These are phyloP conservation scores for Xylaria sp. DNA, from an alignment of 2,329 filamentous ascomycete species.

Conservation along the genomic window DNA sequence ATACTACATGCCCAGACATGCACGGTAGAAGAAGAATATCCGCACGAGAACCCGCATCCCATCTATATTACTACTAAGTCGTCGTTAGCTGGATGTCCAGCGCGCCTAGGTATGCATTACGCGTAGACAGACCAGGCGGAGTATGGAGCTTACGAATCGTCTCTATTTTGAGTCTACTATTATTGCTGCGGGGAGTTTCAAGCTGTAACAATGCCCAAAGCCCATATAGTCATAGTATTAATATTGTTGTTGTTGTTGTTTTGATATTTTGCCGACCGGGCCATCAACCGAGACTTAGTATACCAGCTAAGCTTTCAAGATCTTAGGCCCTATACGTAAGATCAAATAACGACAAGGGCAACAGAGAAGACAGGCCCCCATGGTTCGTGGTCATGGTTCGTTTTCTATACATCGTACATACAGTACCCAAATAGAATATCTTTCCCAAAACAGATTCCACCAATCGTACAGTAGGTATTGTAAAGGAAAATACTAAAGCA, in stretches of 20 bases:
- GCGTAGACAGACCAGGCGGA: slow-evolving; percentile 8
- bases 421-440: too few relatives aligned
- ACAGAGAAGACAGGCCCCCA: neutral
- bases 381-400: slow-evolving; percentile 17
- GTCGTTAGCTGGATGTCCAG: neutral
- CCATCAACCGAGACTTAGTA: slow-evolving; percentile 23
- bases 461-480: neutral
- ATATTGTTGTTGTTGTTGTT: slow-evolving; percentile 6
- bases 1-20: neutral
- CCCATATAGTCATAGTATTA: neutral
- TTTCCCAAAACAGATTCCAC: slow-evolving; percentile 3
- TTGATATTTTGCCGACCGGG: slow-evolving; percentile 21
- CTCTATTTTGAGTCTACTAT: neutral
- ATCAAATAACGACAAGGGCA: slow-evolving; percentile 28
- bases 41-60: neutral
- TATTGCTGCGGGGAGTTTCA: slow-evolving; percentile 22
- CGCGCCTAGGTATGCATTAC: neutral
- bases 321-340: slow-evolving; percentile 26
- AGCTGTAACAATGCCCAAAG: slow-evolving; percentile 10
- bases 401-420: too few relatives aligned
- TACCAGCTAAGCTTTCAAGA: slow-evolving; percentile 19
- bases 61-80: neutral
- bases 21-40: neutral
- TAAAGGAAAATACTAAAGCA: neutral
- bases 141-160: slow-evolving; percentile 25